phyloP scores from a whole-genome alignment of 225 moss, liverwort and hornwort species.

The Polytrichum commune region DNA sequence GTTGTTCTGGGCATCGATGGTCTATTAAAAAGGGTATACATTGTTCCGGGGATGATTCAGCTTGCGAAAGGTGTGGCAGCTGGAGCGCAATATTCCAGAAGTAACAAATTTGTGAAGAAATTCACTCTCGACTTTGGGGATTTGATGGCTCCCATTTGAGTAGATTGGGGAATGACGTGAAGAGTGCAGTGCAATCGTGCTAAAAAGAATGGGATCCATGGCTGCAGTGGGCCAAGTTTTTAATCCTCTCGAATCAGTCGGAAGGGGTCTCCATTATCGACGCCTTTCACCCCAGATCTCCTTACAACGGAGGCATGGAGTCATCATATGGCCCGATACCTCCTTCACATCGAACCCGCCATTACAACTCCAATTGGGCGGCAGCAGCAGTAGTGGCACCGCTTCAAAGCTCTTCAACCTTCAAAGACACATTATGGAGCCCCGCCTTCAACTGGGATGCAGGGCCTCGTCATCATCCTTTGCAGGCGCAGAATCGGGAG shows the following conservation, averaged over 20 bases:
- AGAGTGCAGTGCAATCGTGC: constrained; percentile 8
- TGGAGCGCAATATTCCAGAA: too few species aligned
- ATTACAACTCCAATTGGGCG: not conserved
- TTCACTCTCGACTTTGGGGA: too few species aligned
- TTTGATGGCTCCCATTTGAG: not conserved
- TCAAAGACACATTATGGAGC: constrained; percentile 18
- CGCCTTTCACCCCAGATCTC: too few species aligned
- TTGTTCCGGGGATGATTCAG: too few species aligned
- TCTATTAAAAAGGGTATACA: too few species aligned
- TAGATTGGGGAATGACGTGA: constrained; percentile 21
- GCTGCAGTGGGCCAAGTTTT: constrained; percentile 34
- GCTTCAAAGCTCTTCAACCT: constrained; percentile 17
- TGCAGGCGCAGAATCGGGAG: constrained; percentile 26
- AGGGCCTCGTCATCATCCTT: constrained; percentile 22
- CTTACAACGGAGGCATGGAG: too few species aligned
- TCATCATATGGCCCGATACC: constrained; percentile 15
- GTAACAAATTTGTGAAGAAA: too few species aligned
- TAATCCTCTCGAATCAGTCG: constrained; percentile 17
- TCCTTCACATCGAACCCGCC: not conserved
- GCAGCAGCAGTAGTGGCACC: not conserved
- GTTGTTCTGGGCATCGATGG: too few species aligned
- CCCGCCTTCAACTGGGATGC: constrained; percentile 16
- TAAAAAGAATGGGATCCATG: constrained; percentile 40
- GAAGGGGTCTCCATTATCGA: constrained; percentile 2
- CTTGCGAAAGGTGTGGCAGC: too few species aligned